Conservation (phyloP, 768 basidiomycete genomes). For the Nevesoporus exiguus region DNA sequence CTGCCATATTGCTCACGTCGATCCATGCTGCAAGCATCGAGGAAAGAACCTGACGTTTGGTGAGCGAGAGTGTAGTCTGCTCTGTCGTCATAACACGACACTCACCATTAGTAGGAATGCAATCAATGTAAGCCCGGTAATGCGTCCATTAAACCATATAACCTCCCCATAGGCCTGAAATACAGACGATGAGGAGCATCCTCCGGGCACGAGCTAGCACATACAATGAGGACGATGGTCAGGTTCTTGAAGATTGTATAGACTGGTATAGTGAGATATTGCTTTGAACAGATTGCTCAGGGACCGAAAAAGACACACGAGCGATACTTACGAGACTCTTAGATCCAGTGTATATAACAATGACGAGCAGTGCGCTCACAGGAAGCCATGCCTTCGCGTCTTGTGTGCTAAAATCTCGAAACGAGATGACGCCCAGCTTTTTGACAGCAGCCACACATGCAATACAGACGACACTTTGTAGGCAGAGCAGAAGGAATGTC, state of each 20-base stretch:
- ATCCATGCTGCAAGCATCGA: constrained; percentile 97
- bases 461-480: constrained; percentile 88
- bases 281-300: constrained; percentile 44
- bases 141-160: constrained; percentile 89
- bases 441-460: constrained; percentile 73
- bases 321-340: constrained; percentile 82
- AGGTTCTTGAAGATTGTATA: constrained; percentile 99
- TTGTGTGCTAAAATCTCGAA: constrained; percentile 75
- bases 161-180: constrained; percentile 93
- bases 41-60: constrained; percentile 66
- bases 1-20: constrained; percentile 53
- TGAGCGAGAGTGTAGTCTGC: not conserved
- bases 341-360: constrained; percentile 96
- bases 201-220: constrained; percentile 25
- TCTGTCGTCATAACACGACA: not conserved
- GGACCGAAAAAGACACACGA: not conserved
- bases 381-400: constrained; percentile 95
- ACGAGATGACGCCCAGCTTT: constrained; percentile 72
- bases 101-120: constrained; percentile 91
- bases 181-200: not conserved
- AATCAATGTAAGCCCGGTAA: constrained; percentile 82
- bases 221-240: constrained; percentile 96
- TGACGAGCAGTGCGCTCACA: constrained; percentile 86
- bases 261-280: constrained; percentile 94
- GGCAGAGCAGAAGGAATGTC: constrained; percentile 91